Conservation (phyloP, 306 rosid genomes). For the Macrotyloma uniflorum region DNA sequence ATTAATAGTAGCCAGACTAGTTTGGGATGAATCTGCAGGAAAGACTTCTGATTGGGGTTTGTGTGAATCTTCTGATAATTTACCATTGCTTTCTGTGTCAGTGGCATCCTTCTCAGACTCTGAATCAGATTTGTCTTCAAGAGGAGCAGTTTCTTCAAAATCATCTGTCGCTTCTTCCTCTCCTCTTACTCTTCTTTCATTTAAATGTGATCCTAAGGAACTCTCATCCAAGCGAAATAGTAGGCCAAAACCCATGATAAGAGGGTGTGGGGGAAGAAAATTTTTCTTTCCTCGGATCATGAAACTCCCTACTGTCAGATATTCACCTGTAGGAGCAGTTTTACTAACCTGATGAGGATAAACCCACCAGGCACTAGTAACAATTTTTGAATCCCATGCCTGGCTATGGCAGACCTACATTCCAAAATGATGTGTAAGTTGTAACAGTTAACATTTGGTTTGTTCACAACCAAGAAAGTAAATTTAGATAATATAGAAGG, state of each 20-base stretch:
- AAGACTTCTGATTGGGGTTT: slow-evolving; percentile 40
- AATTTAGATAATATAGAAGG: slow-evolving; percentile 25
- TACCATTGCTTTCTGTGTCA: slow-evolving; percentile 47
- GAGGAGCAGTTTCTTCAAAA: slow-evolving; percentile 60
- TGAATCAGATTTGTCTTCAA: slow-evolving; percentile 66
- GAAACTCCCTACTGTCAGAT: slow-evolving; percentile 97
- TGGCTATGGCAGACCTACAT: slow-evolving; percentile 94
- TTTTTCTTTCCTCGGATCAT: slow-evolving; percentile 97
- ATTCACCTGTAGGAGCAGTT: slow-evolving; percentile 99
- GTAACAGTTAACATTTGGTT: slow-evolving; percentile 39
- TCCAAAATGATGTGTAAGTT: slow-evolving; percentile 28
- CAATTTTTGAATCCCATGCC: slow-evolving; percentile 99
- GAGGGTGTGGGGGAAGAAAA: slow-evolving; percentile 97
- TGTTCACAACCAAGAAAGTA: slow-evolving; percentile 33
- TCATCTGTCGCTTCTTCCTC: slow-evolving; percentile 85
- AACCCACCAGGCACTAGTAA: slow-evolving; percentile 99
- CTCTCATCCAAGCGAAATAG: slow-evolving; percentile 98
- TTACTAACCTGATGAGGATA: slow-evolving; percentile 96
- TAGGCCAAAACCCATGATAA: slow-evolving; percentile 93
- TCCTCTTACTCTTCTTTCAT: slow-evolving; percentile 98
- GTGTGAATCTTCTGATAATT: slow-evolving; percentile 39
- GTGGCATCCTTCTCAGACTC: slow-evolving; percentile 65
- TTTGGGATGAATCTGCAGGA: slow-evolving; percentile 42
- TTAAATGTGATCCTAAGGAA: slow-evolving; percentile 95
- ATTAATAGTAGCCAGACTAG: slow-evolving; percentile 34